Base-by-base conservation (phyloP, 768 basidiomycete species). In the Rhodotorula diobovata region DNA sequence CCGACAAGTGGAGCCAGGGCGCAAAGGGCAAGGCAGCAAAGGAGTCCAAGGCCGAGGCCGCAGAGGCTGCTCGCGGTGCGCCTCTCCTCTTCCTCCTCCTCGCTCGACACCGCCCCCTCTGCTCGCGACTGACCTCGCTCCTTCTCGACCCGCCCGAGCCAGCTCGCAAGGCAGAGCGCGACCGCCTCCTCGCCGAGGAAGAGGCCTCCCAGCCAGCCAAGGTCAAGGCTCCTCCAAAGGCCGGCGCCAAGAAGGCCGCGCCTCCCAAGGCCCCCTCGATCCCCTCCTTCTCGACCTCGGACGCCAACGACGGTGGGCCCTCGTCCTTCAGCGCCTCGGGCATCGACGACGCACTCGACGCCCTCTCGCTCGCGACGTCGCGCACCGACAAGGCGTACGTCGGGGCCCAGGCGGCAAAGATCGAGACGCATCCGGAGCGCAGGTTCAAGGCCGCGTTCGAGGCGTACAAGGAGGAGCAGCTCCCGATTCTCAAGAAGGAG, bases 391-490 rank as follows among this genome's bases (percentile, higher is more conserved):
- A 83, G 68, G 79, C 80, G 25, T 70, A 76, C 7, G 41, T 82
- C 63, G 81, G 81, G 5, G 73, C 80, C 1, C 80, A 80, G 57
- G 76, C 75, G 10, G 62, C 61, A 41, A 66, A 66, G 61, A 66
- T 77, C 45, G 76, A 78, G 61, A 53, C 62, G 2, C 76, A 76
- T 61, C 76, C 76, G 23, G 76, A 83, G 78, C 65, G 82, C 66
- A 79, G 82, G 34, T 83, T 81, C 80, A 83, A 83, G 77, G 82
- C 82, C 35, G 83, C 83, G 18, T 82, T 82, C 67, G 82, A 82
- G 73, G 80, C 79, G 10, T 83, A 82, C 76, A 77, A 80, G 61
- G 82, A 82, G 63, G 68, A 77, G 32, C 79, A 82, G 68, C 67
- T 83, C 59, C 81, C 82, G 2, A 77, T 71, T 54, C 69, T 82